These are phyloP conservation scores for Silybum marianum DNA, from an alignment of 129 eudicot genomes.

Conservation along the genomic window DNA sequence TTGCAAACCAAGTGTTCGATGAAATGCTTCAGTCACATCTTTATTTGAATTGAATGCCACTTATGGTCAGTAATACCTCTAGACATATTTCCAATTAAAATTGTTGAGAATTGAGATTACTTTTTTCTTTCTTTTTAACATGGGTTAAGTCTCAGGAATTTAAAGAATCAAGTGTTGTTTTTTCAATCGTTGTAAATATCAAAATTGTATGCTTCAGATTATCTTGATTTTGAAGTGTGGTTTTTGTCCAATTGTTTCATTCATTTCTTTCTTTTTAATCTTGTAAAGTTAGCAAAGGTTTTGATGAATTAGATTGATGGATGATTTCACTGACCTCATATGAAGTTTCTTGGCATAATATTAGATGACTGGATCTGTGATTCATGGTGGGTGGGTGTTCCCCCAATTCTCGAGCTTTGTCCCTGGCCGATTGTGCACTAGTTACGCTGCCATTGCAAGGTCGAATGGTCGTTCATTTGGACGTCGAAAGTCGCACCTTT, in stretches of 20 bases:
- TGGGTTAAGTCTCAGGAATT: too few species aligned
- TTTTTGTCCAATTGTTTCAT: too few species aligned
- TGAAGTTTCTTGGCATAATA: conserved; percentile 8
- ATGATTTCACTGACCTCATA: neutral
- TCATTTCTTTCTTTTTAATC: too few species aligned
- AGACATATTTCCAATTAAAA: neutral
- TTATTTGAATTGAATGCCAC: neutral
- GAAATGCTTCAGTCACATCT: neutral
- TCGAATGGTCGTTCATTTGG: neutral
- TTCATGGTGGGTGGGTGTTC: conserved; percentile 28
- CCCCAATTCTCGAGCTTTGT: conserved; percentile 8
- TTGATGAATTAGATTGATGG: neutral
- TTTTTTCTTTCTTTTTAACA: neutral
- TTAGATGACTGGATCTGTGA: conserved; percentile 21
- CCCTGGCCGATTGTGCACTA: conserved; percentile 12
- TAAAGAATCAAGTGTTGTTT: too few species aligned
- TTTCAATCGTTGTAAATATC: too few species aligned
- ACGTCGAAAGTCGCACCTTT: neutral
- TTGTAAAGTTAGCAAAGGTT: neutral
- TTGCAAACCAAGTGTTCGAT: neutral
- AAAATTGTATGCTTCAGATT: too few species aligned
- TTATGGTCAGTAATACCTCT: neutral
- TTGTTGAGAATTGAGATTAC: neutral
- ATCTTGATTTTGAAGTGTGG: too few species aligned
- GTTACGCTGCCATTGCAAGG: neutral